phyloP scores from a whole-genome alignment of 208 protist species.

The Angomonas ambiguus region DNA sequence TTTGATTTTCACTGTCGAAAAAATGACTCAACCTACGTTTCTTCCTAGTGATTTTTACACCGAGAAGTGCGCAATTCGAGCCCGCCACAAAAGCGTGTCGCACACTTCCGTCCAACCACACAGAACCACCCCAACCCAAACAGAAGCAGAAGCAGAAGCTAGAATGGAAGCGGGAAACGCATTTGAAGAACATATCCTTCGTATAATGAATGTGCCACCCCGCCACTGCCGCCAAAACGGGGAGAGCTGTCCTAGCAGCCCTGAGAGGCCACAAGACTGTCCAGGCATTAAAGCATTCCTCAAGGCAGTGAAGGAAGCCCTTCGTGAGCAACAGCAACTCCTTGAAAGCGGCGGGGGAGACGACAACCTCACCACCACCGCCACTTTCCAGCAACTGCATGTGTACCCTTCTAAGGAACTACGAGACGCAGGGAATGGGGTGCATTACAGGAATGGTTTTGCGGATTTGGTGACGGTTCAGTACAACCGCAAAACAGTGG shows the following conservation, averaged over 20 bases:
- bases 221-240: neutral
- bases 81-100: too few species aligned
- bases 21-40: too few species aligned
- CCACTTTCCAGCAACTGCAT: neutral
- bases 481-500: neutral
- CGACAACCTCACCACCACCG: neutral
- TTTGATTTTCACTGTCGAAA: neutral
- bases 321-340: neutral
- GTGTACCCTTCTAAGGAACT: neutral
- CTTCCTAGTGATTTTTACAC: neutral
- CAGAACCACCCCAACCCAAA: too few species aligned
- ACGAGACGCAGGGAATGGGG: neutral
- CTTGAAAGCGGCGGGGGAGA: neutral
- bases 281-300: neutral
- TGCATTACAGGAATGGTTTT: constrained; percentile 6
- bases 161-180: neutral
- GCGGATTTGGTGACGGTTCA: constrained; percentile 10
- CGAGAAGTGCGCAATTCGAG: too few species aligned
- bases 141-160: too few species aligned
- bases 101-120: too few species aligned
- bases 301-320: neutral
- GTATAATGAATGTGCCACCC: neutral
- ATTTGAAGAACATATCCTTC: neutral
- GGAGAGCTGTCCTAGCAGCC: neutral
- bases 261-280: neutral